phyloP scores from a whole-genome alignment of 2,329 filamentous ascomycete genomes.

The Fonsecaea pugnacius region DNA sequence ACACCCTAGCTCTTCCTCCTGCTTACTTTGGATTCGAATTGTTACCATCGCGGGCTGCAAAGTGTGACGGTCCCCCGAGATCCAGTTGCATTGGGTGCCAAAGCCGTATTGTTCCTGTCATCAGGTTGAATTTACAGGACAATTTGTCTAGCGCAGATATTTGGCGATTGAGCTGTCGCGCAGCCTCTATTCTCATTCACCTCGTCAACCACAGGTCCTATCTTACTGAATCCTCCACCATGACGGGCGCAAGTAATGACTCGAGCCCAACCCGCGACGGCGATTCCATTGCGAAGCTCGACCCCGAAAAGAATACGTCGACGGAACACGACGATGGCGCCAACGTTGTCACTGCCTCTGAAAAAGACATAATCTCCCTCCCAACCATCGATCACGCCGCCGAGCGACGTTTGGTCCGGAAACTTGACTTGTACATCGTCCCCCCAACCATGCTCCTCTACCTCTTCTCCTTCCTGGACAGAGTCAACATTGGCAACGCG shows the following conservation, averaged over 20 bases:
- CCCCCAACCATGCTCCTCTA: slow-evolving; percentile 58
- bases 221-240: background rate
- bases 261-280: slow-evolving; percentile 19
- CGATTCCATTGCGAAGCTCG: slow-evolving; percentile 7
- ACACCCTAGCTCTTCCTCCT: background rate
- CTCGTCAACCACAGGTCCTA: background rate
- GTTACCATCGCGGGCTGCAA: background rate
- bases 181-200: background rate
- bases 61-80: background rate
- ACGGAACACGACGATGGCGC: background rate
- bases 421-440: slow-evolving; percentile 49
- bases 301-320: slow-evolving; percentile 16
- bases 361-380: slow-evolving; percentile 18
- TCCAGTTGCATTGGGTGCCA: background rate
- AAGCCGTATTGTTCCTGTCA: background rate
- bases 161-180: background rate
- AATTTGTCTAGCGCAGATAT: background rate
- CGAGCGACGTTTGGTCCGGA: slow-evolving; percentile 41
- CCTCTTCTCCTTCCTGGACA: slow-evolving; percentile 62
- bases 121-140: background rate
- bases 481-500: slow-evolving; percentile 55
- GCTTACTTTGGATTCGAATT: background rate
- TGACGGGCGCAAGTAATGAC: slow-evolving; percentile 23
- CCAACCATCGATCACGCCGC: slow-evolving; percentile 34
- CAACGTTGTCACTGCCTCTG: slow-evolving; percentile 15